Base-by-base conservation (phyloP, 148 eudicot species). In the Diospyros kaki region DNA sequence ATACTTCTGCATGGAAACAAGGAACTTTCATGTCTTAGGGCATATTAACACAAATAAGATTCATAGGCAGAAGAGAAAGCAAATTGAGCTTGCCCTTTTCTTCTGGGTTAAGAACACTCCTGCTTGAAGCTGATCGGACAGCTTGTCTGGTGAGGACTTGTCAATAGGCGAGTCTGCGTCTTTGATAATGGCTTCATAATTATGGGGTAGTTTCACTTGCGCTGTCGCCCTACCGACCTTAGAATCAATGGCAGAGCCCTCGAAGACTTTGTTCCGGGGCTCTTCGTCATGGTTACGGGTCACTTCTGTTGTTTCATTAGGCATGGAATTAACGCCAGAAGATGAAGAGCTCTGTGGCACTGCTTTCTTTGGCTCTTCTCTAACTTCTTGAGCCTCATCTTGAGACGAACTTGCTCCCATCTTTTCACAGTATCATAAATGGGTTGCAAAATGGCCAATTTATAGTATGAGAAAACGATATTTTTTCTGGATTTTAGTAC, bases 31-130 rank as follows among this genome's bases (percentile, higher is more conserved):
- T 48, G 52, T 8, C 8, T 48, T 48, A 48, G 52, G 8, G 52
- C 8, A 48, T 48, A 48, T 48, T 28, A 28, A 48, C 52, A 48
- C 52, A 48, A 4, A 48, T 48, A 48, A 8, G 6, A 48, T 48
- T 48, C 8, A 48, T 4, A 4, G 8, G 52, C 52, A 48, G 52
- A 48, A 48, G 52, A 48, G 52, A 48, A 48, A 48, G 28, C 10
- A 28, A 10, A 68, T 2, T 58, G 12, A 48, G 52, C 78, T 60
- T 76, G 73, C 92, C 92, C 77, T 85, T 13, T 17, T 90, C 53
- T 67, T 81, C 40, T 84, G 81, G 80, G 88, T 81, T 75, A 86
- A 80, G 76, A 74, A 88, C 5, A 86, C 86, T 11, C 94, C 91
- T 67, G 74, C 59, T 45, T 76, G 11, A 55, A 90, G 81, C 69